Conservation (phyloP, 129 eudicot genomes). For the Ambrosia artemisiifolia region DNA sequence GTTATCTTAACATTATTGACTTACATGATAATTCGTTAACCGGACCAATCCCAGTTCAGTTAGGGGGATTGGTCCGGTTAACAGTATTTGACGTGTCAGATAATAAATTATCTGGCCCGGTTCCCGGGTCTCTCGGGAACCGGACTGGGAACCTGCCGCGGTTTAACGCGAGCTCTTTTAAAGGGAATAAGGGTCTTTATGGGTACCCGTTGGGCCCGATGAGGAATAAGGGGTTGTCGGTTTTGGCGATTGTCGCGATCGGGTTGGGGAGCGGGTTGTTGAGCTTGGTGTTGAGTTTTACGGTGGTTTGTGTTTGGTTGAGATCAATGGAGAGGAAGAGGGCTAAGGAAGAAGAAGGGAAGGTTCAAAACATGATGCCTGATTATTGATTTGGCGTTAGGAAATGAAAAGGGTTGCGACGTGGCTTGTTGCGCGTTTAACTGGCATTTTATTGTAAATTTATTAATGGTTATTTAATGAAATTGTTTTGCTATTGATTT, state of each 20-base stretch:
- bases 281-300: constrained; percentile 70
- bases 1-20: constrained; percentile 70
- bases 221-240: constrained; percentile 60
- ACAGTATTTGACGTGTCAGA: constrained; percentile 61
- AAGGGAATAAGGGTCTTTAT: constrained; percentile 60
- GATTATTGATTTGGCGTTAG: constrained; percentile 65
- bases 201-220: constrained; percentile 65
- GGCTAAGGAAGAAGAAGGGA: constrained; percentile 51
- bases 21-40: constrained; percentile 51
- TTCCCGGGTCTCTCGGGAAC: constrained; percentile 65
- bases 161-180: constrained; percentile 63
- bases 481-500: neutral
- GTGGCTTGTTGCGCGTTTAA: neutral
- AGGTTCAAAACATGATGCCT: constrained; percentile 58
- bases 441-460: neutral
- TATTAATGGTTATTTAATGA: neutral
- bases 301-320: constrained; percentile 79
- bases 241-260: constrained; percentile 66
- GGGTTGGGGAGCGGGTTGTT: constrained; percentile 83
- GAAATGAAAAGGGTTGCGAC: no score
- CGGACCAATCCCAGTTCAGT: constrained; percentile 62
- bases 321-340: constrained; percentile 50
- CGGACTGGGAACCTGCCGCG: constrained; percentile 53
- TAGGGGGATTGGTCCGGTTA: constrained; percentile 52
- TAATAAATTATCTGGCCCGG: constrained; percentile 49